Evolutionary conservation across 2,329 filamentous ascomycete species (phyloP), one percentile per base, ranked within the genome.

Genomic region (Cladosporium austrohemisphaericum): DNA sequence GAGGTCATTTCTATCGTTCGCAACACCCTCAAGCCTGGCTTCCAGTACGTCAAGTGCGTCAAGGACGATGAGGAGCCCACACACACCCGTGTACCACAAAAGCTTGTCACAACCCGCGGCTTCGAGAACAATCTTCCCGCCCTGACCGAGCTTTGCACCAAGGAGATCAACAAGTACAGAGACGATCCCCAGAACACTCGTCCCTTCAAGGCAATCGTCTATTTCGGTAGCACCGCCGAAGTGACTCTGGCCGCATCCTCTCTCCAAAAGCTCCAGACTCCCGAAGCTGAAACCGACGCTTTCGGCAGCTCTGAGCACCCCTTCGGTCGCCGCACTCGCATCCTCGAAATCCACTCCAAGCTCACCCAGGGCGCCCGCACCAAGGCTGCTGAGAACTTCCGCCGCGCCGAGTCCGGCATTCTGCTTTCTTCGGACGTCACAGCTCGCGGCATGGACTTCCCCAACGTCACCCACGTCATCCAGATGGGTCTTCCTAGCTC

Each of bases 121-220:
- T 84, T 88, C 64, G 84, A 88, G 61, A 94, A 96, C 66, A 71
- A 84, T 33, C 76, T 88, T 53, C 89, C 93, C 13, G 71, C 85
- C 2, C 66, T 97, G 16, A 76, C 93, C 47, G 91, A 97, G 68
- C 76, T 96, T 44, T 73, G 84, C 38, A 72, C 83, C 48, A 77
- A 78, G 28, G 82, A 86, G 58, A 67, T 76, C n/a, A 58, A 74
- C 23, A 70, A 72, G 19, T 65, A 65, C 53, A 49, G 63, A 32
- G 52, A 70, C 58, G 58, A 66, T 55, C 62, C 68, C 54, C 70
- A 75, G 54, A 65, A 67, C 3, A 60, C 54, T 3, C 68, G 68
- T 13, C 87, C 88, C 0, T 96, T 97, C 79, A 98, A 98, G 76
- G 88, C 89, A n/a, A 94, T 98, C 52, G 74, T 95, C 33, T 98